These are phyloP conservation scores for Lasiosphaeria hispida DNA, from an alignment of 495 filamentous ascomycete genomes.

Conservation along the genomic window DNA sequence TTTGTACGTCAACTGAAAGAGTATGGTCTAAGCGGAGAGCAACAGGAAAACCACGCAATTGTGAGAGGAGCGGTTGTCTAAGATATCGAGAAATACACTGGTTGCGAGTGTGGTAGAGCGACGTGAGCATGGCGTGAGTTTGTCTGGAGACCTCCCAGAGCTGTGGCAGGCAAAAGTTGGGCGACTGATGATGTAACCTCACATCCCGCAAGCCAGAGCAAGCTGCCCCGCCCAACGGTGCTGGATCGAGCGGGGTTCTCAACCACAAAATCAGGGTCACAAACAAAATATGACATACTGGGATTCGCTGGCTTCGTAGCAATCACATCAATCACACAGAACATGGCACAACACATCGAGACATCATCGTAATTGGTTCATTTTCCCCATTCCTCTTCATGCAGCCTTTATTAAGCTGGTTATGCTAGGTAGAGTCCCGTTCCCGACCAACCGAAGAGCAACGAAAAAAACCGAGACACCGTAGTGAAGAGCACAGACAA, in stretches of 20 bases:
- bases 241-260: not conserved
- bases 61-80: not conserved
- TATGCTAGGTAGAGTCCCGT: conserved; percentile 40
- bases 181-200: conserved; percentile 18
- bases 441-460: conserved; percentile 45
- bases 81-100: not conserved
- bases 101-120: not conserved
- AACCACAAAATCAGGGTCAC: not conserved
- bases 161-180: not conserved
- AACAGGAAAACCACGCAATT: too few relatives aligned
- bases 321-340: not conserved
- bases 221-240: not conserved
- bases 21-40: too few relatives aligned
- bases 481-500: conserved; percentile 50
- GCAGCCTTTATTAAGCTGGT: conserved; percentile 45
- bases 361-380: conserved; percentile 30
- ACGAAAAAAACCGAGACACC: conserved; percentile 51
- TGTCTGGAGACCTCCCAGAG: not conserved
- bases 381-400: conserved; percentile 43
- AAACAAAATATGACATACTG: too few relatives aligned
- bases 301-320: not conserved
- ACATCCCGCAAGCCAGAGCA: not conserved
- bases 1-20: too few relatives aligned
- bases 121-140: not conserved
- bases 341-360: conserved; percentile 8